Evolutionary conservation across 2,329 filamentous ascomycete species (phyloP).

Genomic region (Didymella segeticola): DNA sequence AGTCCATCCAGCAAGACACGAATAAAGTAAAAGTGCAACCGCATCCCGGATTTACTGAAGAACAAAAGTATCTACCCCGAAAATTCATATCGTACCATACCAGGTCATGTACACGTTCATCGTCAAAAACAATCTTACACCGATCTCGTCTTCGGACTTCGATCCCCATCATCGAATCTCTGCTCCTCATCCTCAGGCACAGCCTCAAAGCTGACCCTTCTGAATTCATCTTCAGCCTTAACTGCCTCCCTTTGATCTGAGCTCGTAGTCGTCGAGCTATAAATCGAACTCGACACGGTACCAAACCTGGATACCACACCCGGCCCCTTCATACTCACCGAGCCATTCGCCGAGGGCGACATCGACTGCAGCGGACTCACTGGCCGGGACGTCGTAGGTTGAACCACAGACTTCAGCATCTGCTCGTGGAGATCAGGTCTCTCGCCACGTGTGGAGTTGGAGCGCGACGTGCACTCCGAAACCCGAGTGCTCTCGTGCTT

Average conservation of each 20-base stretch:
- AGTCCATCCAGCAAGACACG: too few relatives aligned
- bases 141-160: neutral
- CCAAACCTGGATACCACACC: neutral
- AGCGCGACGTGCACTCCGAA: neutral
- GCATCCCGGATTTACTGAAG: neutral
- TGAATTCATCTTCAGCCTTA: conserved; percentile 27
- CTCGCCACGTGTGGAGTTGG: neutral
- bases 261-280: conserved; percentile 16
- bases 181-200: conserved; percentile 3
- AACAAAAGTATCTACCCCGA: conserved; percentile 6
- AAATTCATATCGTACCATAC: neutral
- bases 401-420: neutral
- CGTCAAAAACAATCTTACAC: neutral
- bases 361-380: neutral
- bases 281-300: conserved; percentile 15
- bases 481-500: neutral
- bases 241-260: conserved; percentile 19
- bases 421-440: neutral
- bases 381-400: neutral
- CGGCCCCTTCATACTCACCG: neutral
- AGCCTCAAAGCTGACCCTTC: conserved; percentile 30
- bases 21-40: neutral
- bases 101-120: neutral
- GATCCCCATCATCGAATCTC: neutral
- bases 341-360: neutral